Evolutionary conservation across 176 grass and related monocot species (phyloP).

Genomic region (Stipa capillata): DNA sequence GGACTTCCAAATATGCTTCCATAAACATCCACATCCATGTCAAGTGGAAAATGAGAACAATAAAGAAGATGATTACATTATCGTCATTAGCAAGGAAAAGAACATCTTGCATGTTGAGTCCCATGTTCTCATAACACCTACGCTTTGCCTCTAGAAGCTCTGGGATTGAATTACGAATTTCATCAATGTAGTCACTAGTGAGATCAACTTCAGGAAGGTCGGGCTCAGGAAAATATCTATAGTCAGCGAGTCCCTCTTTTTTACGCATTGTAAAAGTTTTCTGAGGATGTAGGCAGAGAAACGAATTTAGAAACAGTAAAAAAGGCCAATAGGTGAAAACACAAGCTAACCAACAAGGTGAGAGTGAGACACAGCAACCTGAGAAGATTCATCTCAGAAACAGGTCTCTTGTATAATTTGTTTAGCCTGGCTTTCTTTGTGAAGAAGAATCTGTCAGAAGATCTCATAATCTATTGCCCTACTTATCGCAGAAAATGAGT

Average conservation of each 20-base stretch:
- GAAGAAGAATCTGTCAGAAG: constrained; percentile 69
- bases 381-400: constrained; percentile 66
- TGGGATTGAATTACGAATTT: constrained; percentile 58
- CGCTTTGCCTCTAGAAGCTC: constrained; percentile 86
- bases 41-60: background rate
- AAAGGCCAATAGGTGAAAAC: background rate
- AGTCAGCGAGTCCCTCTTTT: constrained; percentile 84
- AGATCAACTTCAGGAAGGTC: constrained; percentile 86
- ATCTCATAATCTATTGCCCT: too few species aligned
- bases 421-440: constrained; percentile 56
- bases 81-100: constrained; percentile 85
- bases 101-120: constrained; percentile 83
- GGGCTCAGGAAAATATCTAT: constrained; percentile 88
- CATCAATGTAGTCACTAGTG: constrained; percentile 46
- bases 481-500: too few species aligned
- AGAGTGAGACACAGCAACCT: constrained; percentile 38
- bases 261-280: constrained; percentile 92
- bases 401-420: constrained; percentile 92
- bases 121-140: constrained; percentile 73
- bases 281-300: constrained; percentile 21
- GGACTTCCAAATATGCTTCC: background rate
- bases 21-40: background rate
- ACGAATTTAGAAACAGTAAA: constrained; percentile 6
- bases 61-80: constrained; percentile 39
- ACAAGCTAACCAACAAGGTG: background rate